Evolutionary conservation across 495 filamentous ascomycete species (phyloP), one percentile per base, ranked within the genome.

Genomic region (Pyrenula massariospora): DNA sequence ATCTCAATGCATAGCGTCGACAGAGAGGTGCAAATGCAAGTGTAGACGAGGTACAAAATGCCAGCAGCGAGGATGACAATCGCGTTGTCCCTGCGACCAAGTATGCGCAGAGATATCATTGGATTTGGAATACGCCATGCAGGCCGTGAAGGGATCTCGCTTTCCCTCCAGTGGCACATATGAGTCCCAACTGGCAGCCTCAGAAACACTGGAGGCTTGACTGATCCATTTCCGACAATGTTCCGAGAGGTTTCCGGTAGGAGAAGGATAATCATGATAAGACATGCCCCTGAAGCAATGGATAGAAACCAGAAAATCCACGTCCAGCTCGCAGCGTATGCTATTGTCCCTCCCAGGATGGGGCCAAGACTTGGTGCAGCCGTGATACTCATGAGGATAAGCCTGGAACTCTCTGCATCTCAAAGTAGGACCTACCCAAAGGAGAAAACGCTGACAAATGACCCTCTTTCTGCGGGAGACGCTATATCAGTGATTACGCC

Each of bases 401-500:
- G 54, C 47, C 36, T 54, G 48, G 50, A 47, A 10, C 2, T 57
- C 21, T 2, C 11, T 20, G 3, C 10, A n/a, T 10, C 22, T 53
- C n/a, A n/a, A 48, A 42, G 22, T 19, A 48, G 24, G 53, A 48
- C 24, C 19, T 42, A 61, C 59, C 48, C 61, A 53, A 59, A 64
- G 10, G 56, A 60, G 24, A 64, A 54, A 20, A 50, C 55, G 50
- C 62, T 56, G 25, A 64, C 60, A 42, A 55, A 64, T 12, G 62
- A 62, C 47, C 79, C 79, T 5, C 80, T 72, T 12, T 82, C 76
- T 25, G 66, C 74, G 1, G 70, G 63, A 0, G 73, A 79, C 0
- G 79, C 75, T 54, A 82, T 76, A 56, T 82, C 79, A 11, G 74
- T 77, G 56, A 82, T 75, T 0, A 84, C 80, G 3, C 78, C 80